phyloP scores from a whole-genome alignment of 2,329 filamentous ascomycete species.

The Ceratocystis albifundus region DNA sequence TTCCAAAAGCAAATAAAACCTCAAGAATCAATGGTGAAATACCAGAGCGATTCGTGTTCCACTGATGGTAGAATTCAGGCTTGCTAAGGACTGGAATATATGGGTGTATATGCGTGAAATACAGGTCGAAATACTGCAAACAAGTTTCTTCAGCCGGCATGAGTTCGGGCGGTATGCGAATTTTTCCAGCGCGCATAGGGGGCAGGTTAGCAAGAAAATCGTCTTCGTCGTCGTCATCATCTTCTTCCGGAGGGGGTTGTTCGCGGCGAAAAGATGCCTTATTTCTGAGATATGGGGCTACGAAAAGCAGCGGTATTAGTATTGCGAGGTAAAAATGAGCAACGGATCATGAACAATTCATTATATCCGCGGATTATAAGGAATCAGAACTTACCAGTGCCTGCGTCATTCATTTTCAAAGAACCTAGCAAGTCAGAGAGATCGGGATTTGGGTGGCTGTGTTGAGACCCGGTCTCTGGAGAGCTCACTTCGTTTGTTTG shows the following conservation, averaged over 20 bases:
- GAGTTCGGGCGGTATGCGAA: constrained; percentile 80
- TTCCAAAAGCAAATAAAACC: constrained; percentile 81
- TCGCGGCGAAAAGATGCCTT: constrained; percentile 41
- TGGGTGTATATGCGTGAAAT: constrained; percentile 80
- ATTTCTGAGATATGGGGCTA: constrained; percentile 74
- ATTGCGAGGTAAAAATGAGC: background rate
- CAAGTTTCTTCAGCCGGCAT: constrained; percentile 83
- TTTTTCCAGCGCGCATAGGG: constrained; percentile 54
- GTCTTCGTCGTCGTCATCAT: constrained; percentile 59
- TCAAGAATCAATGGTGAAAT: constrained; percentile 85
- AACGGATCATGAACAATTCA: background rate
- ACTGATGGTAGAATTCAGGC: constrained; percentile 73
- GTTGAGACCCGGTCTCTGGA: constrained; percentile 43
- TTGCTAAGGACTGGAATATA: constrained; percentile 86
- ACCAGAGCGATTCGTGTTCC: constrained; percentile 67
- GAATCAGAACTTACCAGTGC: constrained; percentile 53
- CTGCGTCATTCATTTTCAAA: constrained; percentile 75
- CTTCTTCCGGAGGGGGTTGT: constrained; percentile 56
- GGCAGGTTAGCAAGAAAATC: constrained; percentile 63
- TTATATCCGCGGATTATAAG: background rate
- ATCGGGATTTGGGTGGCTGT: constrained; percentile 57
- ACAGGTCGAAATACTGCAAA: constrained; percentile 77
- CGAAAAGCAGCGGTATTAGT: constrained; percentile 13
- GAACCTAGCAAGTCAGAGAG: constrained; percentile 73
- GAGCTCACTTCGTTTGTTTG: constrained; percentile 28